Evolutionary conservation across 2,329 filamentous ascomycete genomes (phyloP), one percentile per base, ranked within the genome.

Genomic region (Pseudogymnoascus sp.): DNA sequence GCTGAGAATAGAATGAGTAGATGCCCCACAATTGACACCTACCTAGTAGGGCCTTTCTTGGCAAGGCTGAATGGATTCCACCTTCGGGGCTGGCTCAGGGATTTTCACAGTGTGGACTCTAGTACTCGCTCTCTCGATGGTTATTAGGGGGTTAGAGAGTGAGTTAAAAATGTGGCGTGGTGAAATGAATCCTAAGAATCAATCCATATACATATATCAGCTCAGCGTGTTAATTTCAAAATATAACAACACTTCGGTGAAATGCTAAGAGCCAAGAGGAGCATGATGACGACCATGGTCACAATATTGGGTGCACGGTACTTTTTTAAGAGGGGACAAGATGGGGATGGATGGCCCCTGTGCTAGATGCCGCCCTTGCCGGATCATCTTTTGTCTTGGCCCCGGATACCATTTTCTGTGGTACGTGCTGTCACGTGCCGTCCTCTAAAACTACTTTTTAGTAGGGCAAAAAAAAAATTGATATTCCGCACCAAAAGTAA

Each of bases 321-420:
- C 12, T 30, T 52, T 14, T 9, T 30, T 14, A 36, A 52, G 25
- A 30, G 45, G 49, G 28, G 28, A 9, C 28, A 55, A 55, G 7
- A 52, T 52, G 45, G 45, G 8, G 25, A 28, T 5, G 5, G 4
- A 16, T 55, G 28, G n/a, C 9, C 28, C 28, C 28, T 55, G 49
- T 55, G 49, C 28, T 33, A 55, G 49, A 55, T 55, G 49, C 49
- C 28, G 49, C 28, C 49, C 49, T 55, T 55, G 49, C 49, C 49
- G 49, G 49, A 55, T 33, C 11, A 55, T 55, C 28, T 55, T 55
- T 28, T 11, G 45, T 49, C 42, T 49, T 45, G 22, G 41, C 41
- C 41, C 11, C 12, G 22, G 41, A 45, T 19, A 45, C 22, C 22
- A 39, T 14, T n/a, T 38, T 1, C 14, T 38, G 36, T 38, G 36